Base-by-base conservation (phyloP, 371 early-diverging fungal genomes). In the Apophysomyces variabilis region DNA sequence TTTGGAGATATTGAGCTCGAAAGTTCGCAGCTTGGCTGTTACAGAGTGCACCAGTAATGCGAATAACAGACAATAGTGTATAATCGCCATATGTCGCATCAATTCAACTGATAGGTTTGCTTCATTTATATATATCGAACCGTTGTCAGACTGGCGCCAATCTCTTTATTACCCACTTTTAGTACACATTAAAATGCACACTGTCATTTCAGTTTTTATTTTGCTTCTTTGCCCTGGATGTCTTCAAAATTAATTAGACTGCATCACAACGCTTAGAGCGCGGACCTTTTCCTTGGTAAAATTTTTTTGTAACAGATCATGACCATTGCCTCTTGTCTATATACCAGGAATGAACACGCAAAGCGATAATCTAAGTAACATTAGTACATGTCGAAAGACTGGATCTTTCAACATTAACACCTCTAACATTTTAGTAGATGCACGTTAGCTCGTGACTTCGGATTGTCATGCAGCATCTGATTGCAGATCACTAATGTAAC, bases 1-100 rank as follows among this genome's bases (percentile, higher is more conserved):
- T 4, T 18, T 16, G 1, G 64, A 44, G 2, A 78, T 50, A 26
- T 71, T 21, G 0, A 78, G 16, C 41, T 71, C 68, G 41, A 69
- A 69, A 8, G 44, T 54, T 3, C 66, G 70, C 56, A 58, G 56
- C 46, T 41, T 64, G 4, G 47, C 57, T 11, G 38, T 56, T 37
- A 37, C 58, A 14, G 45, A 47, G 58, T 26, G 59, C 36, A 45
- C 11, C 12, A 45, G 58, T 36, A 32, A 46, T 38, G 36, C 41
- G 11, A 58, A 57, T 21, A 58, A 46, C 57, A 43, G 58, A 43
- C 14, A 57, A 32, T n/a, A 45, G 5, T 7, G 16, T 50, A 21
- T 50, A 26, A 26, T 26, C 3, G 32, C 32, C 54, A 50, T 50
- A 9, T 1, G 8, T 16, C 21, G 9, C 7, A 50, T 21, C 11